phyloP scores from a whole-genome alignment of 2,329 filamentous ascomycete species.

The Alternaria consortialis region DNA sequence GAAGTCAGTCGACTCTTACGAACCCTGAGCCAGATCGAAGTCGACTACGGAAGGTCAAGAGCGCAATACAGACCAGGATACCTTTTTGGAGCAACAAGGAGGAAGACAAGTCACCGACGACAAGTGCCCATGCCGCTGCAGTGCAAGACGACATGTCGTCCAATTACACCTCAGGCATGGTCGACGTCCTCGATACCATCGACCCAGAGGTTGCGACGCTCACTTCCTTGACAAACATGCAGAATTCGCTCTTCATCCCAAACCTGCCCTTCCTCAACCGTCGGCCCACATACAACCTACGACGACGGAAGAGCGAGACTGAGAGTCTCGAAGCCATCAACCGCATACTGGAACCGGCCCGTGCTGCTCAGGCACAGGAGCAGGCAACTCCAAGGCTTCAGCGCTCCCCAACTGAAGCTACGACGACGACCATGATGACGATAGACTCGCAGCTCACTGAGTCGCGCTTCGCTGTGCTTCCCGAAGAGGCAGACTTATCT shows the following conservation, averaged over 20 bases:
- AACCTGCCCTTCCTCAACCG: conserved; percentile 83
- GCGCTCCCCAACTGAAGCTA: conserved; percentile 36
- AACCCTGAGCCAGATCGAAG: conserved; percentile 22
- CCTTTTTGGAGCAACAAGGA: conserved; percentile 37
- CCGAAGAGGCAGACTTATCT: conserved; percentile 74
- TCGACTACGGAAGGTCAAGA: conserved; percentile 40
- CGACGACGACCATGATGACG: conserved; percentile 58
- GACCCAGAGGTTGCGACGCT: conserved; percentile 85
- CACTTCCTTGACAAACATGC: conserved; percentile 85
- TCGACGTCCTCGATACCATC: conserved; percentile 74
- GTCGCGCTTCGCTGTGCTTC: conserved; percentile 79
- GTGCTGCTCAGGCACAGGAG: conserved; percentile 25
- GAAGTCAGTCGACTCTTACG: conserved; percentile 26
- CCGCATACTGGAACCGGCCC: conserved; percentile 33
- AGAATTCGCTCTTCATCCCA: conserved; percentile 88
- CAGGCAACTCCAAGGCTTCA: conserved; percentile 36
- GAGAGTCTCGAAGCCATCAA: conserved; percentile 46
- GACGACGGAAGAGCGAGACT: conserved; percentile 56
- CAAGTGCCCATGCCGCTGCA: neutral
- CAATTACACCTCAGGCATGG: conserved; percentile 69
- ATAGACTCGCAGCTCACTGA: conserved; percentile 75
- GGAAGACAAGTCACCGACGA: conserved; percentile 15
- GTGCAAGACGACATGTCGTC: conserved; percentile 18
- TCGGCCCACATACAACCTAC: conserved; percentile 78
- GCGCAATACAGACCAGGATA: conserved; percentile 40